These are phyloP conservation scores for Aphanocladium album DNA, from an alignment of 2,329 filamentous ascomycete species.

Conservation along the genomic window DNA sequence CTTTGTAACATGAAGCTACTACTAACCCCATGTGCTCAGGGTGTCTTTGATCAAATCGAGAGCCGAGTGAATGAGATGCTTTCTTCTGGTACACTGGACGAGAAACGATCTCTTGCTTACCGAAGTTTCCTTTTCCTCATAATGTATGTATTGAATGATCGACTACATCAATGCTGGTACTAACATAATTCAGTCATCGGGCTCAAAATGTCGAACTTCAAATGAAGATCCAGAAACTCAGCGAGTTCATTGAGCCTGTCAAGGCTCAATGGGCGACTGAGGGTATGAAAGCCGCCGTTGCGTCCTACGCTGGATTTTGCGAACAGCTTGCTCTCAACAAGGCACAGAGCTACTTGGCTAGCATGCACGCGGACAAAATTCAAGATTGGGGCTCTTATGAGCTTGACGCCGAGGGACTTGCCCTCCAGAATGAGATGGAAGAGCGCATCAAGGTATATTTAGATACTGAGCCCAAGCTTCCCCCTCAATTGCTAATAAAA, in stretches of 20 bases:
- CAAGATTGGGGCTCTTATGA: slow-evolving; percentile 76
- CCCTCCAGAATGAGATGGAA: slow-evolving; percentile 73
- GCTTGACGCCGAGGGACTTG: slow-evolving; percentile 73
- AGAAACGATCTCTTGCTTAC: slow-evolving; percentile 79
- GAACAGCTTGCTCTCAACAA: slow-evolving; percentile 72
- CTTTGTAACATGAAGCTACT: neutral
- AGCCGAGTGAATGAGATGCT: slow-evolving; percentile 76
- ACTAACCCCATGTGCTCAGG: slow-evolving; percentile 37
- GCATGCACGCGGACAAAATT: slow-evolving; percentile 66
- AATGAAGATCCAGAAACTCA: slow-evolving; percentile 66
- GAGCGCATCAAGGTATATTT: slow-evolving; percentile 60
- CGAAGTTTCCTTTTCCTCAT: slow-evolving; percentile 92
- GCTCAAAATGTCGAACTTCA: slow-evolving; percentile 66
- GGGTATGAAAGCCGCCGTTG: slow-evolving; percentile 62
- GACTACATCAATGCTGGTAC: slow-evolving; percentile 12
- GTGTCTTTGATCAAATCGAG: slow-evolving; percentile 84
- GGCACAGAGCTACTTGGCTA: slow-evolving; percentile 73
- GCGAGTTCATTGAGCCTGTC: slow-evolving; percentile 76
- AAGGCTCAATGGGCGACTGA: slow-evolving; percentile 73
- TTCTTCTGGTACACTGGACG: slow-evolving; percentile 66
- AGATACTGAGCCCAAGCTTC: neutral
- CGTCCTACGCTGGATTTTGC: slow-evolving; percentile 74
- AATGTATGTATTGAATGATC: slow-evolving; percentile 46
- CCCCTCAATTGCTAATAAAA: neutral
- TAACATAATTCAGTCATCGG: slow-evolving; percentile 58